phyloP scores from a whole-genome alignment of 2,329 filamentous ascomycete genomes.

The Xylogone sp. region DNA sequence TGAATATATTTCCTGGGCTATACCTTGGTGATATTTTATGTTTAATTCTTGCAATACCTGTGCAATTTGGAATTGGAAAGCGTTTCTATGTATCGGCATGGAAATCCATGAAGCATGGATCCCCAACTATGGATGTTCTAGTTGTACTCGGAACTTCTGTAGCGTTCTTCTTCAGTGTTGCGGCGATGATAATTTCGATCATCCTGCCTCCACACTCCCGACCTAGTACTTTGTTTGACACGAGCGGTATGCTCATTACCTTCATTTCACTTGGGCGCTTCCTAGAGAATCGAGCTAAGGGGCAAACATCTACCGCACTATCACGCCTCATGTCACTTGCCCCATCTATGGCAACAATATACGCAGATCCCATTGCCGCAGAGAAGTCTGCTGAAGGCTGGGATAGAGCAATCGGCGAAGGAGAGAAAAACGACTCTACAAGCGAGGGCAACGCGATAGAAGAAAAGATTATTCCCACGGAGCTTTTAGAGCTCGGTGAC shows the following conservation, averaged over 20 bases:
- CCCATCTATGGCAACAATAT: slow-evolving; percentile 96
- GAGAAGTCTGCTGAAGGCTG: slow-evolving; percentile 85
- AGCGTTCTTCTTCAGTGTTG: slow-evolving; percentile 92
- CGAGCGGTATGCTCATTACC: slow-evolving; percentile 96
- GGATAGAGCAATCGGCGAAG: slow-evolving; percentile 42
- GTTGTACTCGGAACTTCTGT: slow-evolving; percentile 91
- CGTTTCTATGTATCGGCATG: slow-evolving; percentile 93
- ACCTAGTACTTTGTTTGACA: slow-evolving; percentile 91
- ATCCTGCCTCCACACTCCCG: slow-evolving; percentile 70
- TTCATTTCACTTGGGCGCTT: slow-evolving; percentile 91
- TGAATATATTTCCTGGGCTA: slow-evolving; percentile 65
- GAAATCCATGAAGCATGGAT: slow-evolving; percentile 84
- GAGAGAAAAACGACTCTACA: slow-evolving; percentile 39
- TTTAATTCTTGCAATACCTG: slow-evolving; percentile 78
- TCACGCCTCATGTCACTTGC: slow-evolving; percentile 93
- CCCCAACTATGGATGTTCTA: slow-evolving; percentile 96
- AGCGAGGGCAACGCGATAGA: slow-evolving; percentile 62
- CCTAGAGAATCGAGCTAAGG: slow-evolving; percentile 91
- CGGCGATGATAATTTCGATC: slow-evolving; percentile 81
- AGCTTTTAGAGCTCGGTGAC: slow-evolving; percentile 90
- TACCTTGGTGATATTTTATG: slow-evolving; percentile 88
- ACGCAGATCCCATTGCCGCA: slow-evolving; percentile 87
- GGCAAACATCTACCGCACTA: slow-evolving; percentile 90
- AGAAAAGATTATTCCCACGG: slow-evolving; percentile 84
- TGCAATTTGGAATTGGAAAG: slow-evolving; percentile 94